Percentiles rank a stretch among this genome's conserved stretches.
Evolutionary conservation across 140 eudicot genomes (phyloP).

Genomic region (Anethum foeniculum): DNA sequence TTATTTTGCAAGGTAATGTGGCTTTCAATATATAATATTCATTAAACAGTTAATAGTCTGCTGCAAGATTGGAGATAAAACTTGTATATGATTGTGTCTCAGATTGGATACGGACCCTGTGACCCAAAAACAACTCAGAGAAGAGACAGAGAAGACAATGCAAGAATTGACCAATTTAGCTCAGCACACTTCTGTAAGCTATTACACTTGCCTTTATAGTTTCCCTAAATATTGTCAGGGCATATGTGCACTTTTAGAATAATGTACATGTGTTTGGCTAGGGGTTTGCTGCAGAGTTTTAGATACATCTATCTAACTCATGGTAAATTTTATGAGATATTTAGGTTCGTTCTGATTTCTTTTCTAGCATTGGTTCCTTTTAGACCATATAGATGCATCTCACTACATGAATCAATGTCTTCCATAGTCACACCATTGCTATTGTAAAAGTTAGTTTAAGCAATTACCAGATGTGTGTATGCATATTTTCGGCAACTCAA

Average conservation of each 20-base stretch:
- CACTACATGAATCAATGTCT: neutral
- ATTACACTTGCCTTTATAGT: neutral
- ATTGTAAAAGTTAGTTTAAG: neutral
- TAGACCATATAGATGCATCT: neutral
- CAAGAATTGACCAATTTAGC: conserved; percentile 68
- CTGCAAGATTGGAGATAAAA: too few relatives aligned
- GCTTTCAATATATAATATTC: too few relatives aligned
- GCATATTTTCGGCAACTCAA: neutral
- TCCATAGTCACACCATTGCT: neutral
- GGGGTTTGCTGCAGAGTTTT: neutral
- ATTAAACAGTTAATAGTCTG: too few relatives aligned
- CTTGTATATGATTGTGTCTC: too few relatives aligned
- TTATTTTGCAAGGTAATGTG: too few relatives aligned
- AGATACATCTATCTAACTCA: neutral
- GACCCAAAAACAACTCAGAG: too few relatives aligned
- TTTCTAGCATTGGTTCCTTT: neutral
- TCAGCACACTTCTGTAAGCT: conserved; percentile 87
- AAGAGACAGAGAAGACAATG: conserved; percentile 34
- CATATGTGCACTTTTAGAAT: neutral
- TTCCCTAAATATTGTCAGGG: neutral
- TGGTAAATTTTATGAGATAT: neutral
- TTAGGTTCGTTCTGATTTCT: neutral
- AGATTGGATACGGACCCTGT: too few relatives aligned
- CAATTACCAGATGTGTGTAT: neutral
- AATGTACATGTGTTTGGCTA: neutral